These are phyloP conservation scores for Neonectria coccinea DNA, from an alignment of 2,329 filamentous ascomycete species.

Conservation along the genomic window DNA sequence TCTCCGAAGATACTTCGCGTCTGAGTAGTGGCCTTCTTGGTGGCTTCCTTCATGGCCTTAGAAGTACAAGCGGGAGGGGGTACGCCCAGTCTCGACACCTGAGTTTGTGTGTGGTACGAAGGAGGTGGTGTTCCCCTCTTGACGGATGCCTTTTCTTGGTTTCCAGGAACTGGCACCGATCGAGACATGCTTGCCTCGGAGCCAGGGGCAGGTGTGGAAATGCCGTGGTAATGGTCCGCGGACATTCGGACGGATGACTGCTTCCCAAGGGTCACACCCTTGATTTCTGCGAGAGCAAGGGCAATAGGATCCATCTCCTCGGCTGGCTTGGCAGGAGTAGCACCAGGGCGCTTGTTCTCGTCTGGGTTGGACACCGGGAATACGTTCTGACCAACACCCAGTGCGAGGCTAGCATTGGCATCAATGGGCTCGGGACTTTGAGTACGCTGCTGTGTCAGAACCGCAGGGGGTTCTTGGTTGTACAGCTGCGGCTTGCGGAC, in stretches of 20 bases:
- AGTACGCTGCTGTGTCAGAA: conserved; percentile 56
- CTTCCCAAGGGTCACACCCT: conserved; percentile 81
- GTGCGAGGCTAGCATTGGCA: conserved; percentile 89
- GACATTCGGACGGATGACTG: conserved; percentile 85
- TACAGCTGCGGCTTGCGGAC: conserved; percentile 56
- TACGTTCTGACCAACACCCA: conserved; percentile 96
- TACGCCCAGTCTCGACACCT: conserved; percentile 83
- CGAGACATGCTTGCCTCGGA: conserved; percentile 56
- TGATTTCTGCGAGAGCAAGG: conserved; percentile 90
- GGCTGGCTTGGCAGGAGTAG: conserved; percentile 51
- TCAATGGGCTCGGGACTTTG: conserved; percentile 88
- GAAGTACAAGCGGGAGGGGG: conserved; percentile 93
- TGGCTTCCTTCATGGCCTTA: conserved; percentile 94
- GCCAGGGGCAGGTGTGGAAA: conserved; percentile 81
- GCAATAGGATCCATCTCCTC: conserved; percentile 90
- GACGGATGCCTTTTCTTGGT: conserved; percentile 61
- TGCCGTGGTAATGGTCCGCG: conserved; percentile 95
- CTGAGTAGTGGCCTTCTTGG: conserved; percentile 87
- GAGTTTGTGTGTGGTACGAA: conserved; percentile 76
- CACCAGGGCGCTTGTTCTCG: conserved; percentile 55
- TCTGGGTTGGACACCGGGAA: conserved; percentile 91
- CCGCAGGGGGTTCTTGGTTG: conserved; percentile 51
- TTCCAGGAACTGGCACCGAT: conserved; percentile 69
- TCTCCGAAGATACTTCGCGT: conserved; percentile 81
- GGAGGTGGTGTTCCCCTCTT: conserved; percentile 85